Evolutionary conservation across 2,329 filamentous ascomycete genomes (phyloP).

Genomic region (Microcyclosporella mali): DNA sequence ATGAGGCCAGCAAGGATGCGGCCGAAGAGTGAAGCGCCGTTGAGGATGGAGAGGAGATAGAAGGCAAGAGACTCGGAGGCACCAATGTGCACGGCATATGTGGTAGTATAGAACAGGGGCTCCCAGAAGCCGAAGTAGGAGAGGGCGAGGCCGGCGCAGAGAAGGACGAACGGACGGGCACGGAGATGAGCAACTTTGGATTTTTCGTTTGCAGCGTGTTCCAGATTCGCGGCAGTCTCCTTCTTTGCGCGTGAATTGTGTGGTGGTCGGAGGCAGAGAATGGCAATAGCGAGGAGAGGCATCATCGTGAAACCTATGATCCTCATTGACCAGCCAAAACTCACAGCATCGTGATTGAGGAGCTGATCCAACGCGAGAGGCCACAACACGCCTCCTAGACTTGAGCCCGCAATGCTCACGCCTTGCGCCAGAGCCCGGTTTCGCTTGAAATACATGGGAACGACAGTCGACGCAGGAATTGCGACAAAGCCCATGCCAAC

Average conservation of each 20-base stretch:
- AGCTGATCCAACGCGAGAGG: not conserved
- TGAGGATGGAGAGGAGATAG: slow-evolving; percentile 36
- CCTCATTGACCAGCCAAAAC: slow-evolving; percentile 50
- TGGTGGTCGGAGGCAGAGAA: no score
- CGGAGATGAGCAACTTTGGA: no score
- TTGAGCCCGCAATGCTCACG: no score
- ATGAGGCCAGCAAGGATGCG: slow-evolving; percentile 36
- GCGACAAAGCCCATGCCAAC: slow-evolving; percentile 38
- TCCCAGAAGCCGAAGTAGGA: slow-evolving; percentile 30
- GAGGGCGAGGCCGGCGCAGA: slow-evolving; percentile 20
- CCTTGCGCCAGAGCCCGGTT: slow-evolving; percentile 44
- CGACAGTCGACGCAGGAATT: slow-evolving; percentile 42
- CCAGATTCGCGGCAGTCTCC: no score
- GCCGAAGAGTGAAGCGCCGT: slow-evolving; percentile 37
- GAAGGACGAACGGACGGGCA: slow-evolving; percentile 31
- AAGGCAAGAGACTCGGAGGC: slow-evolving; percentile 20
- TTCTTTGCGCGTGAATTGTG: not conserved
- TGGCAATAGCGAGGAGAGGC: not conserved
- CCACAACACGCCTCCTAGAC: slow-evolving; percentile 47
- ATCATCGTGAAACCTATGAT: slow-evolving; percentile 48
- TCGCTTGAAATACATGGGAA: slow-evolving; percentile 43
- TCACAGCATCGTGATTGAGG: slow-evolving; percentile 33
- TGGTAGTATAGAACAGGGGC: slow-evolving; percentile 37
- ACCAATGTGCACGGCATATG: slow-evolving; percentile 27
- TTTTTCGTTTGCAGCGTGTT: no score